phyloP scores from a whole-genome alignment of 148 eudicot species.

The Rhododendron williamsianum region DNA sequence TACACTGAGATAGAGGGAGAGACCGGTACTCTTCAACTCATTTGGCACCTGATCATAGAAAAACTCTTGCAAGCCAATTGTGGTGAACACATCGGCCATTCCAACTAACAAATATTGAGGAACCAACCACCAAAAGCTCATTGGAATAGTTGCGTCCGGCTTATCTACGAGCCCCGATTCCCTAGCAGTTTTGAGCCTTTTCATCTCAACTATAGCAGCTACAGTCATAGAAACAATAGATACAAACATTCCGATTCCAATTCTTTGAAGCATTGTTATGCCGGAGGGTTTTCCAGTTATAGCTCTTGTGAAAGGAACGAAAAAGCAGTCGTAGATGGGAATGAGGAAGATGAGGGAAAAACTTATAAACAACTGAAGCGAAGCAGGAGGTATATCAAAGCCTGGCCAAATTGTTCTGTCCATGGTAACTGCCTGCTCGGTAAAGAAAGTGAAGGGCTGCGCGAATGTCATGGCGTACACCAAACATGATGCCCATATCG shows the following conservation, averaged over 20 bases:
- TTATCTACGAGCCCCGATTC: constrained; percentile 21
- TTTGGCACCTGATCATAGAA: constrained; percentile 41
- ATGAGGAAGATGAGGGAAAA: constrained; percentile 23
- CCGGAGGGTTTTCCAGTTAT: constrained; percentile 31
- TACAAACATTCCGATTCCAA: constrained; percentile 24
- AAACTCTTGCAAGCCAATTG: constrained; percentile 44
- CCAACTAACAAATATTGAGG: constrained; percentile 38
- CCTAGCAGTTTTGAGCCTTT: constrained; percentile 16
- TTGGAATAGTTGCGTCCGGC: constrained; percentile 21
- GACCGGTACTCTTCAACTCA: constrained; percentile 36
- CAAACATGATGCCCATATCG: constrained; percentile 36
- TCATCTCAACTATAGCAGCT: constrained; percentile 26
- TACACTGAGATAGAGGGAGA: constrained; percentile 26
- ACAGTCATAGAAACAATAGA: constrained; percentile 14
- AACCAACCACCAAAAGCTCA: constrained; percentile 23
- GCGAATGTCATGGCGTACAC: constrained; percentile 28
- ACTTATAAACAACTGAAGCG: constrained; percentile 23
- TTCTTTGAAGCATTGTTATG: constrained; percentile 36
- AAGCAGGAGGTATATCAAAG: constrained; percentile 35
- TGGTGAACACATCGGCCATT: constrained; percentile 30
- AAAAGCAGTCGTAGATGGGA: constrained; percentile 31
- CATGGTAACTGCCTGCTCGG: constrained; percentile 35
- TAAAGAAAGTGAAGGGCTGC: constrained; percentile 34
- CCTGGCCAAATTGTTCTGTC: constrained; percentile 22
- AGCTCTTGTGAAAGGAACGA: constrained; percentile 28